Evolutionary conservation across 768 basidiomycete genomes (phyloP).

Genomic region (Lentinula sp.): DNA sequence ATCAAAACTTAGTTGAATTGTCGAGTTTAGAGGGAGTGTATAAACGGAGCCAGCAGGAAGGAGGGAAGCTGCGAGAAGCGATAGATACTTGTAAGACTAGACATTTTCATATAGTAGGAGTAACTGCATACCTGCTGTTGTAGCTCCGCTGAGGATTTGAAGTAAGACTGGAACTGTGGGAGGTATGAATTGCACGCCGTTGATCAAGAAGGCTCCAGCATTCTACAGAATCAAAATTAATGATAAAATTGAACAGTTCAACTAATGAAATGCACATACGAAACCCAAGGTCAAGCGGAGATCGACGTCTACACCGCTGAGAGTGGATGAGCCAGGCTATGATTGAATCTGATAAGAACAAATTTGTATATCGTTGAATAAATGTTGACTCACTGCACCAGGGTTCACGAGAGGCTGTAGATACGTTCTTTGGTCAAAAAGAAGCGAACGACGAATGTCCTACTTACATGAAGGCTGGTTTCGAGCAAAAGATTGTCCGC

Average conservation of each 20-base stretch:
- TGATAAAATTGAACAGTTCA: not conserved
- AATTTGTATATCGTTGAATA: too few species aligned
- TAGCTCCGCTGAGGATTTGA: not conserved
- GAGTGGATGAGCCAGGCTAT: not conserved
- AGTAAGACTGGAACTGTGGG: not conserved
- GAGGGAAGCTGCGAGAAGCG: conserved; percentile 14
- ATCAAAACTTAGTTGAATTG: conserved; percentile 31
- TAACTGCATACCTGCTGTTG: not conserved
- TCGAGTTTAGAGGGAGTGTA: conserved; percentile 27
- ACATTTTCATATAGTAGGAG: not conserved
- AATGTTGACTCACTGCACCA: not conserved
- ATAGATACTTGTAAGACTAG: not conserved
- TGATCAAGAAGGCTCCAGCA: not conserved
- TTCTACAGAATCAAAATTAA: not conserved
- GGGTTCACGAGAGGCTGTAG: not conserved
- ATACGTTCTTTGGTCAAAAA: not conserved
- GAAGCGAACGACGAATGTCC: not conserved
- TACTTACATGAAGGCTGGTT: not conserved
- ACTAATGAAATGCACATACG: not conserved
- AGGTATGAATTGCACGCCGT: not conserved
- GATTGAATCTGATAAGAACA: not conserved
- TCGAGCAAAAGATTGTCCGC: not conserved
- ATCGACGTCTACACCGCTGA: not conserved
- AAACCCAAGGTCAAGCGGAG: not conserved
- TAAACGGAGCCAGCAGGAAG: conserved; percentile 26